Evolutionary conservation across 2,329 filamentous ascomycete genomes (phyloP).

Genomic region (Beauveria australis): DNA sequence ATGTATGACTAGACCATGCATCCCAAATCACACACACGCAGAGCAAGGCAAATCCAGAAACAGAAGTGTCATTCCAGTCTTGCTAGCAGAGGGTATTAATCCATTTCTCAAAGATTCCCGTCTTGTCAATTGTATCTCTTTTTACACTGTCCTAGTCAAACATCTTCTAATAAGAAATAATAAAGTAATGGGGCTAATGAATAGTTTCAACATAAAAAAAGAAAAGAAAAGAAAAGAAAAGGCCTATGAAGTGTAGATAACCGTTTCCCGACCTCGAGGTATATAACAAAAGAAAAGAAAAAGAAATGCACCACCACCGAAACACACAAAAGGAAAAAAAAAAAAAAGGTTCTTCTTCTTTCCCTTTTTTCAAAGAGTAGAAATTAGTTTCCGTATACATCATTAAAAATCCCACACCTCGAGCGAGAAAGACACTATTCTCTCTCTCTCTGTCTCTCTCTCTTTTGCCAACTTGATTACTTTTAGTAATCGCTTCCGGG

Average conservation of each 20-base stretch:
- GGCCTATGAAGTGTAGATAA: background rate
- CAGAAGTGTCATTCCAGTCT: background rate
- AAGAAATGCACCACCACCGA: background rate
- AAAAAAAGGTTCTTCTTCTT: background rate
- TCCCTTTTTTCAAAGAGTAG: background rate
- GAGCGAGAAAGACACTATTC: background rate
- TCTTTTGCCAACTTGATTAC: background rate
- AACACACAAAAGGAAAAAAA: background rate
- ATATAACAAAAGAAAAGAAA: background rate
- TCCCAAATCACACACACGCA: too few species aligned
- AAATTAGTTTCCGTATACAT: slow-evolving; percentile 5
- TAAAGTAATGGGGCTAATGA: background rate
- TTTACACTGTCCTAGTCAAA: background rate
- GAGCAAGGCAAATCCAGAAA: too few species aligned
- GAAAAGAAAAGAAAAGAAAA: background rate
- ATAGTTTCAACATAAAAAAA: background rate
- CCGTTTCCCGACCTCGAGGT: background rate
- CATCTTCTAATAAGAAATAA: slow-evolving; percentile 1
- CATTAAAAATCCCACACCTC: background rate
- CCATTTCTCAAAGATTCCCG: background rate
- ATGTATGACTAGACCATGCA: too few species aligned
- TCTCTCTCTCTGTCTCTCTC: too few species aligned
- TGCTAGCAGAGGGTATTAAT: too few species aligned
- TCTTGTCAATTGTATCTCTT: background rate
- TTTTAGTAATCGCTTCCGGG: slow-evolving; percentile 24